phyloP scores from a whole-genome alignment of 345 rosid genomes.

The Sisymbrium altissimum region DNA sequence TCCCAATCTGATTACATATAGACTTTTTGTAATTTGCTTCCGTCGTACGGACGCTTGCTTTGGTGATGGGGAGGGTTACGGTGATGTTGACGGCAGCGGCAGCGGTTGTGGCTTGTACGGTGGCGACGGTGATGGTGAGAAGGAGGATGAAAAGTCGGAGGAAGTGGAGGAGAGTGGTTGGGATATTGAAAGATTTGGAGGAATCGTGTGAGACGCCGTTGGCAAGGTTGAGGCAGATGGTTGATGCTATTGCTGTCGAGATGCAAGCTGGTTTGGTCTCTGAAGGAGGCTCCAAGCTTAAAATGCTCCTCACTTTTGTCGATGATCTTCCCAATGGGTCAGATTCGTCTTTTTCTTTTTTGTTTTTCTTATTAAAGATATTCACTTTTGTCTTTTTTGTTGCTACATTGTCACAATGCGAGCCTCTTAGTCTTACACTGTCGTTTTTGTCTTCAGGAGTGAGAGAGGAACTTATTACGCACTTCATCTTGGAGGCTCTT shows the following conservation, averaged over 20 bases:
- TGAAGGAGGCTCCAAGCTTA: constrained; percentile 96
- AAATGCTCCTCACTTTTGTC: constrained; percentile 87
- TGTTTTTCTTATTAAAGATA: too few species aligned
- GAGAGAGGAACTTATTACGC: constrained; percentile 86
- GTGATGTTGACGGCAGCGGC: constrained; percentile 49
- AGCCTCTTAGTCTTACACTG: too few species aligned
- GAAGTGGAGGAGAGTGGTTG: constrained; percentile 75
- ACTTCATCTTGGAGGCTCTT: constrained; percentile 80
- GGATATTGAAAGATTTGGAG: constrained; percentile 64
- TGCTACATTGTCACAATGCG: neutral
- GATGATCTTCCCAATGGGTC: constrained; percentile 61
- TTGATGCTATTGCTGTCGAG: constrained; percentile 90
- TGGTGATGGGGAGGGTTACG: constrained; percentile 13
- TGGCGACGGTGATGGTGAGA: constrained; percentile 70
- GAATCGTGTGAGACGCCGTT: constrained; percentile 70
- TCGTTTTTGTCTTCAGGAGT: too few species aligned
- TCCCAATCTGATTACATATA: too few species aligned
- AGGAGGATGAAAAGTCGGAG: constrained; percentile 55
- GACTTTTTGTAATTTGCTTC: too few species aligned
- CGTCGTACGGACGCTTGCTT: too few species aligned
- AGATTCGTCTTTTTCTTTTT: neutral
- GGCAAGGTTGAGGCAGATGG: constrained; percentile 73
- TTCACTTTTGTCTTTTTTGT: neutral
- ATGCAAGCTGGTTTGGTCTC: constrained; percentile 99
- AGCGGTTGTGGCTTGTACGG: constrained; percentile 69